A percentile compares a stretch with the other conserved stretches of the same genome.
Evolutionary conservation across 2,329 filamentous ascomycete genomes (phyloP).

Genomic region (Colletotrichum plurivorum): DNA sequence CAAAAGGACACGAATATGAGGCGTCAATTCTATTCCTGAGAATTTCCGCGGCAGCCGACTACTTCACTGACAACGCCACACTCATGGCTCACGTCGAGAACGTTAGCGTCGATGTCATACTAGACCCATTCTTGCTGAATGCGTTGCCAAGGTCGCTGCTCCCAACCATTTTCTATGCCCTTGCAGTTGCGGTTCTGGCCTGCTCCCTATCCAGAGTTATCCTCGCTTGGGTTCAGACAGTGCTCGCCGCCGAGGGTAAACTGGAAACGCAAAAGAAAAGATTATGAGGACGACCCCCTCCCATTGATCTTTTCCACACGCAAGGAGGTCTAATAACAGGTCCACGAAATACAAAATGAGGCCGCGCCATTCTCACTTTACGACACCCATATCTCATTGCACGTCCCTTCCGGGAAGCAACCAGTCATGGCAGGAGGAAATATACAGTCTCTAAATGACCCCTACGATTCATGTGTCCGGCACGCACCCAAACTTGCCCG

Average conservation of each 20-base stretch:
- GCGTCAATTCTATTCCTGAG: slow-evolving; percentile 78
- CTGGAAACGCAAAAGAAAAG: slow-evolving; percentile 57
- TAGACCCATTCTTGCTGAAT: slow-evolving; percentile 89
- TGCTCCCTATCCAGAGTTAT: slow-evolving; percentile 60
- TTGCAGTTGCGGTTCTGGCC: slow-evolving; percentile 67
- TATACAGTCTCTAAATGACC: slow-evolving; percentile 13
- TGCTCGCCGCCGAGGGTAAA: slow-evolving; percentile 45
- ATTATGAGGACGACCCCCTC: slow-evolving; percentile 27
- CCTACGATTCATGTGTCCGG: neutral
- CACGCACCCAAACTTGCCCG: slow-evolving; percentile 4
- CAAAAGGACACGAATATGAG: slow-evolving; percentile 39
- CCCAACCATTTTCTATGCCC: slow-evolving; percentile 79
- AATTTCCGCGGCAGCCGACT: slow-evolving; percentile 84
- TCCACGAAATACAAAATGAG: slow-evolving; percentile 28
- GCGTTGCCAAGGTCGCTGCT: slow-evolving; percentile 83
- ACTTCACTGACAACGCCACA: slow-evolving; percentile 80
- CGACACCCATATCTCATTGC: neutral
- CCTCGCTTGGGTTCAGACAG: slow-evolving; percentile 48
- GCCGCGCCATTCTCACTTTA: slow-evolving; percentile 1
- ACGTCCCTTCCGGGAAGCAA: slow-evolving; percentile 3
- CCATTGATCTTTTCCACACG: slow-evolving; percentile 30
- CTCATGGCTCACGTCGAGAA: slow-evolving; percentile 83
- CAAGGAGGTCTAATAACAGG: slow-evolving; percentile 30
- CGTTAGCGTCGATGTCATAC: slow-evolving; percentile 84
- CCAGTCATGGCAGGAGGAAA: slow-evolving; percentile 3